A percentile compares a stretch with the other conserved stretches of the same genome.
These are phyloP conservation scores for Neospermospora avenae DNA, from an alignment of 2,329 filamentous ascomycete genomes.

Conservation along the genomic window DNA sequence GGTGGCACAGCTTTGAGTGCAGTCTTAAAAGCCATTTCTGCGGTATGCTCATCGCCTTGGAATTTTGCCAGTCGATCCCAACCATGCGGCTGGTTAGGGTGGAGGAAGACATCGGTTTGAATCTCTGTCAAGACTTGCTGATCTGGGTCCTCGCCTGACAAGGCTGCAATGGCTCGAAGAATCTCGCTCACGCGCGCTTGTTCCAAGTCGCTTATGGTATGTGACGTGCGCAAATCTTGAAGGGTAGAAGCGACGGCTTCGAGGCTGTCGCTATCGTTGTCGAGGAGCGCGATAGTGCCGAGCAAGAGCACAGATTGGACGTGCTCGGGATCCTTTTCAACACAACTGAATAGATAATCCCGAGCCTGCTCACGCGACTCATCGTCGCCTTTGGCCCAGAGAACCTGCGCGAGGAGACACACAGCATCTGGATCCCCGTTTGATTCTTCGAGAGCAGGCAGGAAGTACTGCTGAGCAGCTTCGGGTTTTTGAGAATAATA, in stretches of 20 bases:
- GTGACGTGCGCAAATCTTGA: constrained; percentile 64
- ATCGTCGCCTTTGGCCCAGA: constrained; percentile 84
- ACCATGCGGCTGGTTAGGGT: constrained; percentile 73
- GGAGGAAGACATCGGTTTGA: constrained; percentile 74
- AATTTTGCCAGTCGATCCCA: constrained; percentile 73
- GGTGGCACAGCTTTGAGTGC: constrained; percentile 73
- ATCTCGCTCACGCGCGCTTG: constrained; percentile 70
- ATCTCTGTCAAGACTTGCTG: constrained; percentile 60
- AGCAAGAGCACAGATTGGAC: constrained; percentile 77
- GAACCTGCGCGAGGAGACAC: constrained; percentile 82
- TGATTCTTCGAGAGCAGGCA: constrained; percentile 74
- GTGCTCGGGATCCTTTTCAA: constrained; percentile 71
- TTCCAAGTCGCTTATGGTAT: constrained; percentile 59
- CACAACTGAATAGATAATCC: constrained; percentile 74
- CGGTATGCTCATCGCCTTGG: constrained; percentile 49
- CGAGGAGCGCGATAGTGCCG: constrained; percentile 78
- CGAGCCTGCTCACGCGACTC: constrained; percentile 73
- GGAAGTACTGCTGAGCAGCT: constrained; percentile 74
- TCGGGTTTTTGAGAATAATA: constrained; percentile 67
- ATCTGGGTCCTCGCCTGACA: constrained; percentile 48
- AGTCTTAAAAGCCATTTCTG: constrained; percentile 79
- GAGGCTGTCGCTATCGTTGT: constrained; percentile 73
- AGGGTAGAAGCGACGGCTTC: constrained; percentile 80
- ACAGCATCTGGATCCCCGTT: constrained; percentile 75
- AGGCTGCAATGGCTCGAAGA: constrained; percentile 67